These are phyloP conservation scores for Calonectria multiphialidica DNA, from an alignment of 2,329 filamentous ascomycete genomes.

Conservation along the genomic window DNA sequence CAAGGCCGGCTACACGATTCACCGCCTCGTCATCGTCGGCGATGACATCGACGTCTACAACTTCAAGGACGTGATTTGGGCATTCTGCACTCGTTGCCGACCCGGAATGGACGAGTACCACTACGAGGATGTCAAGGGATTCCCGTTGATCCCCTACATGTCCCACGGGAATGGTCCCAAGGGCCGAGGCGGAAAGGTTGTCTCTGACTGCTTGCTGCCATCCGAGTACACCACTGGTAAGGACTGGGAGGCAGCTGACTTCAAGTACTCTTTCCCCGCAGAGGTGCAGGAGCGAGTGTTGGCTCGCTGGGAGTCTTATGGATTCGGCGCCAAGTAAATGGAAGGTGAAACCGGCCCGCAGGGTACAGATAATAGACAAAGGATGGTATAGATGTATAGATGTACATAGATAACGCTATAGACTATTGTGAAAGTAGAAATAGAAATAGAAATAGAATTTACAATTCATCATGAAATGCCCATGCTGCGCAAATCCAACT, in stretches of 20 bases:
- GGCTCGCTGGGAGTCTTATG: conserved; percentile 49
- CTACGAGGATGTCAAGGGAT: conserved; percentile 58
- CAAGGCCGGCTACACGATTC: conserved; percentile 56
- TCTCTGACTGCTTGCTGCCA: conserved; percentile 57
- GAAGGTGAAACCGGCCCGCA: neutral
- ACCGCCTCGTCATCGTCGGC: conserved; percentile 59
- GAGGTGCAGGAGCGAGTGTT: conserved; percentile 53
- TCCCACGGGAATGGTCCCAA: conserved; percentile 51
- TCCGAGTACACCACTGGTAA: conserved; percentile 54
- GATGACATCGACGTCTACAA: conserved; percentile 63
- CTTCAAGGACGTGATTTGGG: conserved; percentile 61
- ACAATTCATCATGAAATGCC: conserved; percentile 49
- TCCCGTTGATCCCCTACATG: conserved; percentile 61
- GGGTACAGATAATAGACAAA: neutral
- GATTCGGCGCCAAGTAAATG: conserved; percentile 24
- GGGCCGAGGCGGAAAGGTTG: conserved; percentile 57
- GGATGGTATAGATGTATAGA: no score
- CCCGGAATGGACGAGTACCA: conserved; percentile 57
- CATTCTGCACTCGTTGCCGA: conserved; percentile 60
- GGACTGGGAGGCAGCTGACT: conserved; percentile 47
- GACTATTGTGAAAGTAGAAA: neutral
- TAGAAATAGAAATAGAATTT: neutral
- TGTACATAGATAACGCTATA: neutral
- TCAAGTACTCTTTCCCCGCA: conserved; percentile 51
- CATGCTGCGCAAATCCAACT: neutral